A percentile compares a stretch with the other conserved stretches of the same genome.
Conservation (phyloP, 73 alveolate genomes). For the Tetrahymena borealis region DNA sequence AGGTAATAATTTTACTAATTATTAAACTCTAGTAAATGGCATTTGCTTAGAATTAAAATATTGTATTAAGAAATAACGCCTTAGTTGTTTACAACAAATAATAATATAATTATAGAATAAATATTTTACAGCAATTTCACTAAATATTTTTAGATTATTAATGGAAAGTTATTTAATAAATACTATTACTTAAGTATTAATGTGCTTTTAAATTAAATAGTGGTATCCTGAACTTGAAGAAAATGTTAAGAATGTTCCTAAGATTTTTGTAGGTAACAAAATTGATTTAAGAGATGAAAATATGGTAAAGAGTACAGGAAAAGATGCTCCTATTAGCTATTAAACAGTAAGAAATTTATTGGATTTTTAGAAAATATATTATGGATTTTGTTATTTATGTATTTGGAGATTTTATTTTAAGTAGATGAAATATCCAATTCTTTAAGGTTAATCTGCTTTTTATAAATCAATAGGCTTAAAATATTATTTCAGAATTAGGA, state of each 20-base stretch:
- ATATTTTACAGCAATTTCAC: too few relatives aligned
- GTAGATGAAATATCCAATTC: not conserved
- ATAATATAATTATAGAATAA: too few relatives aligned
- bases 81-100: too few relatives aligned
- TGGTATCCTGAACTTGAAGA: conserved; percentile 63
- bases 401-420: not conserved
- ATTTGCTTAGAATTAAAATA: too few relatives aligned
- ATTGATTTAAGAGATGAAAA: conserved; percentile 47
- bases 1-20: conserved; percentile 6
- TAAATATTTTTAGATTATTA: too few relatives aligned
- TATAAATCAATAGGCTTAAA: not conserved
- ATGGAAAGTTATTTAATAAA: too few relatives aligned
- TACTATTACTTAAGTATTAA: too few relatives aligned
- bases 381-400: too few relatives aligned
- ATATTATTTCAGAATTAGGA: not conserved
- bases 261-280: conserved; percentile 63
- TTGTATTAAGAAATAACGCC: too few relatives aligned
- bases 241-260: conserved; percentile 48
- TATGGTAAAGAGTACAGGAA: not conserved
- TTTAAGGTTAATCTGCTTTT: not conserved
- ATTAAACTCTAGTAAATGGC: too few relatives aligned
- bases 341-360: conserved; percentile 6
- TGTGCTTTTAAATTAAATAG: not conserved
- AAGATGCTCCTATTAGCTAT: conserved; percentile 5
- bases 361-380: too few relatives aligned